Base-by-base conservation (phyloP, 129 eudicot species). In the Chrysanthemum seticuspe region DNA sequence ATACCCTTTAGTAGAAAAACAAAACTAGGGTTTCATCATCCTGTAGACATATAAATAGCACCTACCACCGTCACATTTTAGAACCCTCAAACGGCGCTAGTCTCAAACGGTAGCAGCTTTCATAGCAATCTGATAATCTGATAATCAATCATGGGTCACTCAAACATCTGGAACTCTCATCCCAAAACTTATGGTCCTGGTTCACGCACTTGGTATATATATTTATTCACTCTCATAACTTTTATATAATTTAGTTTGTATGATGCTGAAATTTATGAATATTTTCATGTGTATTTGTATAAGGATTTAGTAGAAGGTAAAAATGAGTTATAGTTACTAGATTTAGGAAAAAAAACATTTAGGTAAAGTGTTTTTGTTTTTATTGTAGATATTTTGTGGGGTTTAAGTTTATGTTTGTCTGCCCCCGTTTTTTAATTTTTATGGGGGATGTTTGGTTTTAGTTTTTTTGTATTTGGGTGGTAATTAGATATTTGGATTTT, bases 161-260 rank as follows among this genome's bases (percentile, higher is more conserved):
- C 88, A 3, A 91, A 91, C 87, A 36, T 91, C 14, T 91, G 97
- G 97, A 91, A 91, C 77, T 72, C 97, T 54, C 97, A 88, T 58
- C 97, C 97, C 21, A 91, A 91, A 86, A 91, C 77, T 45, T 91
- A 91, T 75, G 97, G 97, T 23, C 97, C 96, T 29, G 97, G 96
- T 23, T 91, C 97, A 65, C 97, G 97, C 68, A 66, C 88, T 53
- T 91, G 97, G 97, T 91, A 85, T 47, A 4, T 5, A 6, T 3
- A 16, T 4, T 1, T 50, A 11, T 21, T 59, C 40, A 59, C 25
- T 15, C 10, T 59, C n/a, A 11, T 6, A 62, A 25, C 14, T 13
- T 68, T 25, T 25, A 31, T 64, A 47, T 58, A 13, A 14, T 1
- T 10, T 50, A 60, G 0, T 3, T 13, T 58, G 4, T 45, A 14